A percentile compares a stretch with the other conserved stretches of the same genome.
phyloP scores from a whole-genome alignment of 2,329 filamentous ascomycete genomes.

The Pseudogymnoascus sp. region DNA sequence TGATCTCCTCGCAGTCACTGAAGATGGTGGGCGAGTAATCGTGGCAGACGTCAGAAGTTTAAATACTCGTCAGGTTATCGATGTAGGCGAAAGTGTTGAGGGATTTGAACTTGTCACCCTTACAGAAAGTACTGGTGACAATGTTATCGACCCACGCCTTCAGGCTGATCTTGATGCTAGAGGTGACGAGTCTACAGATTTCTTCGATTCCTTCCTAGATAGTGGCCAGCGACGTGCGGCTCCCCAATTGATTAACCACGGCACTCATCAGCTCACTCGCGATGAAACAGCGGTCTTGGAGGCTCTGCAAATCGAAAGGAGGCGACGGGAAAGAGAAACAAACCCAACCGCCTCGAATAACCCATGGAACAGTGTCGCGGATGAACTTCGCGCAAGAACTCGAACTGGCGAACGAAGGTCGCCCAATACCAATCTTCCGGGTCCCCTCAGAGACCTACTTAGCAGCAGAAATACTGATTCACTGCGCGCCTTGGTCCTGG shows the following conservation, averaged over 20 bases:
- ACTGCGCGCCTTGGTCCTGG: conserved; percentile 28
- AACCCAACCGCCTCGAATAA: conserved; percentile 13
- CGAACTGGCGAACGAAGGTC: conserved; percentile 18
- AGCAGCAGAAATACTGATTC: conserved; percentile 26
- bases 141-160: conserved; percentile 24
- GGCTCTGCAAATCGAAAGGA: conserved; percentile 47
- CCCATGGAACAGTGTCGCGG: conserved; percentile 10
- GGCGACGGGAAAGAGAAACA: conserved; percentile 32
- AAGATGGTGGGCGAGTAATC: conserved; percentile 72
- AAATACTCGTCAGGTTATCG: conserved; percentile 62
- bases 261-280: conserved; percentile 32
- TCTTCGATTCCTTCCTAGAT: conserved; percentile 1
- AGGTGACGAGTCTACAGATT: conserved; percentile 1
- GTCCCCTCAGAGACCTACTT: conserved; percentile 26
- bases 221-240: background rate
- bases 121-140: conserved; percentile 20
- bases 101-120: conserved; percentile 33
- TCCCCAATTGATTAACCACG: background rate
- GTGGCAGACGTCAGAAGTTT: conserved; percentile 65
- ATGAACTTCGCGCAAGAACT: conserved; percentile 15
- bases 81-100: conserved; percentile 51
- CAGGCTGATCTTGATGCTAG: conserved; percentile 8
- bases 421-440: conserved; percentile 21
- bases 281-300: conserved; percentile 52
- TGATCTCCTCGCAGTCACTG: conserved; percentile 89